Percentiles rank a stretch among this genome's conserved stretches.
Evolutionary conservation across 1,284 basidiomycete genomes (phyloP).

Genomic region (Fomitiporia mediterranea): DNA sequence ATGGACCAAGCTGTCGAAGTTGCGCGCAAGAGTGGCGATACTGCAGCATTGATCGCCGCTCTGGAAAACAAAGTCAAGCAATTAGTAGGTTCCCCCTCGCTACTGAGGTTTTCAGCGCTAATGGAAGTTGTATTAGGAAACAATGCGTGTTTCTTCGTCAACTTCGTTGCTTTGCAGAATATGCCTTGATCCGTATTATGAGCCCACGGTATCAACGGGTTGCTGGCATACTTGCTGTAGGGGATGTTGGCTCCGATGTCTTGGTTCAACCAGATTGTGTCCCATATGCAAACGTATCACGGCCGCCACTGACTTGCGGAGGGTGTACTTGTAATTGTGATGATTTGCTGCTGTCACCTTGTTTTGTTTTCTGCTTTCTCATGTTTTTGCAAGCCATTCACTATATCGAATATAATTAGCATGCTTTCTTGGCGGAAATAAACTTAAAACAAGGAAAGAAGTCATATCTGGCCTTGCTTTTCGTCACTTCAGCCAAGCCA

Average conservation of each 20-base stretch:
- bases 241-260: conserved; percentile 73
- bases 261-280: conserved; percentile 75
- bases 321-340: conserved; percentile 50
- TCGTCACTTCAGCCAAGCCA: conserved; percentile 43
- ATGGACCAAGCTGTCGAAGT: conserved; percentile 45
- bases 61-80: conserved; percentile 57
- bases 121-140: conserved; percentile 35
- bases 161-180: conserved; percentile 61
- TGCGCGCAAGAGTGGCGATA: conserved; percentile 46
- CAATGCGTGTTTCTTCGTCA: conserved; percentile 40
- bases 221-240: conserved; percentile 82
- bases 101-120: conserved; percentile 13
- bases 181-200: conserved; percentile 68
- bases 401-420: not conserved
- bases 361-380: not conserved
- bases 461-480: conserved; percentile 79
- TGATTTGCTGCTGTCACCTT: not conserved
- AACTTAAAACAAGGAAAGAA: not conserved
- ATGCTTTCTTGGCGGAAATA: not conserved
- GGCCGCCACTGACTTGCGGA: conserved; percentile 59
- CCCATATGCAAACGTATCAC: conserved; percentile 83
- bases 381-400: not conserved
- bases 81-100: conserved; percentile 40
- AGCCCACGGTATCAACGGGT: conserved; percentile 75
- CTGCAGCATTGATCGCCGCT: conserved; percentile 43